Evolutionary conservation across 345 rosid genomes (phyloP).

Genomic region (Camelina laxa): DNA sequence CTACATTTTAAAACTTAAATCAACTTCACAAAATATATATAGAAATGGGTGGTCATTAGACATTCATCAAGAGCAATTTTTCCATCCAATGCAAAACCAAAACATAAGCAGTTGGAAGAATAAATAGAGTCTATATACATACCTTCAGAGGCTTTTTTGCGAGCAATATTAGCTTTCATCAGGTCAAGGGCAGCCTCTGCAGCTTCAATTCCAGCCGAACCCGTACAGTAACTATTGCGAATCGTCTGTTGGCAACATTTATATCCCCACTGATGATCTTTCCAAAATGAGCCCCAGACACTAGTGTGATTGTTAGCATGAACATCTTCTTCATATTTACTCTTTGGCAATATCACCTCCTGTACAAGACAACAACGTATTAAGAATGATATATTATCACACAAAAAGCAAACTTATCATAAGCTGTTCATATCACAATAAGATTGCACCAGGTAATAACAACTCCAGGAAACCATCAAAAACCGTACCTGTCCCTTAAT

Average conservation of each 20-base stretch:
- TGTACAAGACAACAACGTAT: conserved; percentile 13
- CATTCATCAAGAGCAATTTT: not conserved
- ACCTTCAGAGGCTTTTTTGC: conserved; percentile 69
- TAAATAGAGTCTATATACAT: conserved; percentile 22
- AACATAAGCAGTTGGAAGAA: not conserved
- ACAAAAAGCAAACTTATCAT: not conserved
- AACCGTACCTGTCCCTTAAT: conserved; percentile 67
- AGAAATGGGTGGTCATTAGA: not conserved
- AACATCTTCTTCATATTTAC: conserved; percentile 75
- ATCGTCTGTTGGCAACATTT: conserved; percentile 83
- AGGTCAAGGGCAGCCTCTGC: conserved; percentile 84
- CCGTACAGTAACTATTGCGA: conserved; percentile 92
- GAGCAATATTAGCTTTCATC: conserved; percentile 84
- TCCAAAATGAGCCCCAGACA: conserved; percentile 97
- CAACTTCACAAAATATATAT: not conserved
- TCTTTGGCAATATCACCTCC: conserved; percentile 70
- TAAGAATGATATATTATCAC: not conserved
- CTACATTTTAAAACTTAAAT: not conserved
- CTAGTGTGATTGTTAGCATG: conserved; percentile 71
- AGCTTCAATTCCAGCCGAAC: conserved; percentile 89
- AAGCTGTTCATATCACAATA: not conserved
- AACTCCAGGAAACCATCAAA: not conserved
- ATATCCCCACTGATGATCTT: conserved; percentile 91
- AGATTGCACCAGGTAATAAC: not conserved
- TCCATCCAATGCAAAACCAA: not conserved